These are phyloP conservation scores for Oleoguttula mirabilis DNA, from an alignment of 495 filamentous ascomycete genomes.

Conservation along the genomic window DNA sequence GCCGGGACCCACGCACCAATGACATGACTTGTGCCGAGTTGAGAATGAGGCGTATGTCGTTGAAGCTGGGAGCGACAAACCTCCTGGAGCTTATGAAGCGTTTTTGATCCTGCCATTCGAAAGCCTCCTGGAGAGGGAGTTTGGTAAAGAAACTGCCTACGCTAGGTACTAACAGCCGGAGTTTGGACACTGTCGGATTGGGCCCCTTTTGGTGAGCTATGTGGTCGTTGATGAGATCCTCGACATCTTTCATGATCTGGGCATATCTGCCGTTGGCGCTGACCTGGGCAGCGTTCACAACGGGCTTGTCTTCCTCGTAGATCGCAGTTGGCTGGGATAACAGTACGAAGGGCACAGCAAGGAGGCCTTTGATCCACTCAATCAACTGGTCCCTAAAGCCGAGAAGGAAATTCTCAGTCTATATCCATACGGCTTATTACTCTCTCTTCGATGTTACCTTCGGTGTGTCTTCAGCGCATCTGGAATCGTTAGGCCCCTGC, in stretches of 20 bases:
- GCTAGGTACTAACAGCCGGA: constrained; percentile 81
- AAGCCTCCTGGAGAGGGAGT: constrained; percentile 73
- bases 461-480: constrained; percentile 83
- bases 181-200: constrained; percentile 56
- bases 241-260: constrained; percentile 91
- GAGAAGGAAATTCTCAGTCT: no score
- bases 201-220: constrained; percentile 41
- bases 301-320: constrained; percentile 50
- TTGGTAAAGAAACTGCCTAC: constrained; percentile 88
- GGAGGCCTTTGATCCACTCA: constrained; percentile 68
- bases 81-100: constrained; percentile 81
- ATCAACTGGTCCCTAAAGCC: constrained; percentile 34
- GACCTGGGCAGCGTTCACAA: constrained; percentile 48
- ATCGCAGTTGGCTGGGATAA: constrained; percentile 86
- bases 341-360: constrained; percentile 93
- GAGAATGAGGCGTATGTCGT: constrained; percentile 83
- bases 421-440: no score
- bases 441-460: no score
- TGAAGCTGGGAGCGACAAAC: constrained; percentile 95
- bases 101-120: constrained; percentile 73
- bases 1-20: constrained; percentile 51
- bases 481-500: constrained; percentile 26
- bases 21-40: constrained; percentile 92
- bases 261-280: constrained; percentile 72
- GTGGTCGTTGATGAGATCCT: constrained; percentile 81